These are phyloP conservation scores for Solanum clarkiae DNA, from an alignment of 257 asterid genomes.

Conservation along the genomic window DNA sequence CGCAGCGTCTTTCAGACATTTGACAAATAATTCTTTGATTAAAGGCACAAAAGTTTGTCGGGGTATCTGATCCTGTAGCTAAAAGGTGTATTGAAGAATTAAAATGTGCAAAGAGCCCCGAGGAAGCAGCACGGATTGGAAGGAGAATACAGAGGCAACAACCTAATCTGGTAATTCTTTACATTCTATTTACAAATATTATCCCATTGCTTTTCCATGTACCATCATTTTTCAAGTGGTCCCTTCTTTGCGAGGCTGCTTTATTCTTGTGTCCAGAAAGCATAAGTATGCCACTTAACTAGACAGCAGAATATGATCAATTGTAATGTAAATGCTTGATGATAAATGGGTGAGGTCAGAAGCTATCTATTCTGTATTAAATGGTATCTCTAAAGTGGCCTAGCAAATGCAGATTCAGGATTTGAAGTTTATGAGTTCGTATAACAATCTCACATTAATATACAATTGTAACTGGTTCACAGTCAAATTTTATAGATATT, in stretches of 20 bases:
- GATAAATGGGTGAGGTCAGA: neutral
- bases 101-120: slow-evolving; percentile 74
- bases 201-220: neutral
- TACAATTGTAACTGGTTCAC: neutral
- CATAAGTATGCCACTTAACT: neutral
- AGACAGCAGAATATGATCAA: neutral
- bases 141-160: slow-evolving; percentile 68
- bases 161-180: slow-evolving; percentile 59
- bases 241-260: neutral
- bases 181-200: neutral
- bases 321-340: neutral
- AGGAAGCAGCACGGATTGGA: slow-evolving; percentile 96
- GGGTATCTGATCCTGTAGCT: slow-evolving; percentile 52
- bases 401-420: neutral
- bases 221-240: neutral
- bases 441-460: neutral
- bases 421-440: neutral
- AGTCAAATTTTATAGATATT: neutral
- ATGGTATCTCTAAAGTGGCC: neutral
- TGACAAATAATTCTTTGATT: neutral
- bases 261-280: neutral
- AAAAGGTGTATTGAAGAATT: slow-evolving; percentile 42
- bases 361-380: neutral
- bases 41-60: slow-evolving; percentile 81
- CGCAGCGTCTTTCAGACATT: neutral